These are phyloP conservation scores for Diplocarpon mali DNA, from an alignment of 2,329 filamentous ascomycete species.

Conservation along the genomic window DNA sequence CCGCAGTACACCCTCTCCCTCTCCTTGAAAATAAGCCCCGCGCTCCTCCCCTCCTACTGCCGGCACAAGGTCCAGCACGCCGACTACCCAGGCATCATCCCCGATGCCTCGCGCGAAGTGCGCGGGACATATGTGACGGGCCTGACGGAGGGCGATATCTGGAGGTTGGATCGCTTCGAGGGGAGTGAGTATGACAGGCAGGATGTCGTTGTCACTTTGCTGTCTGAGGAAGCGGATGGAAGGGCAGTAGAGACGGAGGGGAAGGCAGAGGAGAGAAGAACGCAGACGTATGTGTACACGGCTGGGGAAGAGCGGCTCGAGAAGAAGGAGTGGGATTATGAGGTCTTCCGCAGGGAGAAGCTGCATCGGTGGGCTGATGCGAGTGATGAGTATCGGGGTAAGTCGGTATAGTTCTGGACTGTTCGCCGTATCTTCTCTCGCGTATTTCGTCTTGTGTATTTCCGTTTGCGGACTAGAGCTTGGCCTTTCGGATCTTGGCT, in stretches of 20 bases:
- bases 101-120: constrained; percentile 45
- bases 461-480: no score
- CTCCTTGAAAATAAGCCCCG: constrained; percentile 56
- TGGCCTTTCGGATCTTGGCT: background rate
- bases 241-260: constrained; percentile 6
- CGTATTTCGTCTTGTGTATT: no score
- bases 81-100: constrained; percentile 74
- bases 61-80: constrained; percentile 57
- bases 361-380: constrained; percentile 36
- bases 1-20: constrained; percentile 27
- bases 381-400: constrained; percentile 19
- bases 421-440: no score
- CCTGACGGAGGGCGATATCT: constrained; percentile 65
- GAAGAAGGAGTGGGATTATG: constrained; percentile 75
- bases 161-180: constrained; percentile 72
- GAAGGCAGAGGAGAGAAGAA: constrained; percentile 25
- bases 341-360: constrained; percentile 70
- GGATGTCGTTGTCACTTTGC: constrained; percentile 39
- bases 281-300: constrained; percentile 56
- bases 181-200: constrained; percentile 59
- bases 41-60: constrained; percentile 62
- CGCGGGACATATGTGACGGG: constrained; percentile 69
- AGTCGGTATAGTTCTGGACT: background rate
- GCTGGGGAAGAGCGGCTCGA: constrained; percentile 43
- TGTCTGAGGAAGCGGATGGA: constrained; percentile 25